phyloP scores from a whole-genome alignment of 208 protist genomes.

The Acanthamoeba royreba region DNA sequence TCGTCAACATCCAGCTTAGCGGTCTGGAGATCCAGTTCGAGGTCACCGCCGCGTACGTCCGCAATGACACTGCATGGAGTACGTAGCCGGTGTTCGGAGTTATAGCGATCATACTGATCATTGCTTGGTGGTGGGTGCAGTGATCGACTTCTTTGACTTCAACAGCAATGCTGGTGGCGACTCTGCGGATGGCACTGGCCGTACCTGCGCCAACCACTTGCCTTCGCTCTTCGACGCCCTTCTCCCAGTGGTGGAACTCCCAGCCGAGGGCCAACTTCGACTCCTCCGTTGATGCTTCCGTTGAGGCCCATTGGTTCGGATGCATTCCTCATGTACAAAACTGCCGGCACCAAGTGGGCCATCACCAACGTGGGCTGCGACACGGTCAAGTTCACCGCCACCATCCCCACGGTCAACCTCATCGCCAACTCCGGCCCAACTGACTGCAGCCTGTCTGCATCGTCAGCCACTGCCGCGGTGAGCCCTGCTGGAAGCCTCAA shows the following conservation, averaged over 20 bases:
- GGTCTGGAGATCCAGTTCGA: not conserved
- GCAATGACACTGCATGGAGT: not conserved
- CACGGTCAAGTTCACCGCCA: not conserved
- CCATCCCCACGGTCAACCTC: not conserved
- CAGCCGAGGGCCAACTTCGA: not conserved
- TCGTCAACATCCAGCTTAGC: not conserved
- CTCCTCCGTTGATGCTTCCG: not conserved
- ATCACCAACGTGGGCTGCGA: not conserved
- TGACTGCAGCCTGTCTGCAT: not conserved
- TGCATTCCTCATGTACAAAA: not conserved
- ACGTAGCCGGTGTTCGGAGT: not conserved
- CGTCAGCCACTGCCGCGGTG: not conserved
- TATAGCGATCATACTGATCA: not conserved
- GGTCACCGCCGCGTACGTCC: not conserved
- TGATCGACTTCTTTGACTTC: conserved; percentile 30
- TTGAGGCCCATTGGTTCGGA: not conserved
- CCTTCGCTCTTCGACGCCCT: not conserved
- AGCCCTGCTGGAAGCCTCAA: not conserved
- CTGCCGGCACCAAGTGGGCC: not conserved
- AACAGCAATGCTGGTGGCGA: not conserved
- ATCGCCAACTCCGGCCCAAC: not conserved
- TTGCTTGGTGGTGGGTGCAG: no score
- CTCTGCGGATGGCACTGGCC: not conserved
- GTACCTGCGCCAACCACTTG: not conserved
- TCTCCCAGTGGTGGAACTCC: not conserved